Base-by-base conservation (phyloP, 768 basidiomycete species). In the Pleurotus salmoneostramineus region DNA sequence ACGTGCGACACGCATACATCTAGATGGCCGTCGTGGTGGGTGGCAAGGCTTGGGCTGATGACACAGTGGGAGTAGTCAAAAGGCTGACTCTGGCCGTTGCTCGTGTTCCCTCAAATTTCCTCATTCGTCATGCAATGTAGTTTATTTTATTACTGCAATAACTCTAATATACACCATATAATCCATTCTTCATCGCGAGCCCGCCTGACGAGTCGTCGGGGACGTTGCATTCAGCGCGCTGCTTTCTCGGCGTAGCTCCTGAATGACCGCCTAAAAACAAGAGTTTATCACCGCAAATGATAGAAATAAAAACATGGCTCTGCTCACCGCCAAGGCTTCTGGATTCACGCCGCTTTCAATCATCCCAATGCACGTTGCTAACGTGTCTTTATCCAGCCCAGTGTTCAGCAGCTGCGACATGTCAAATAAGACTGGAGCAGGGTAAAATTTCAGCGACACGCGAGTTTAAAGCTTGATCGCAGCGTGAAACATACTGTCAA, bases 281-380 rank as follows among this genome's bases (percentile, higher is more conserved):
- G 11, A 21, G 48, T 6, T 49, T 34, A 49, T 31, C 48, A 49
- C 48, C 48, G 33, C 48, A 34, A 17, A 14, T 21, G 44, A 48
- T 31, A 17, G 33, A 10, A 45, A 2, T 37, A 6, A 56, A 32
- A 37, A 37, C 45, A 35, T n/a, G 66, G 45, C 45, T 56, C 56
- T 36, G 64, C 71, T 56, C 68, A 95, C 94, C 64, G 93, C 94
- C 47, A 96, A 77, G 0, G 93, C 93, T 66, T 95, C 93, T 8
- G 94, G 92, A 69, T 95, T 96, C 48, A 90, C 91, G 14, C 94
- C 94, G 60, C 84, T 87, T 73, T 96, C 94, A 64, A 96, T 93
- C 88, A 96, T 87, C 42, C 87, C 82, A 21, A 96, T 85, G 69
- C 94, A 96, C 27, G 90, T 94, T 36, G 89, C 92, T n/a, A 96